A percentile compares a stretch with the other conserved stretches of the same genome.
Evolutionary conservation across 2,329 filamentous ascomycete genomes (phyloP).

Genomic region (Fusarium sp.): DNA sequence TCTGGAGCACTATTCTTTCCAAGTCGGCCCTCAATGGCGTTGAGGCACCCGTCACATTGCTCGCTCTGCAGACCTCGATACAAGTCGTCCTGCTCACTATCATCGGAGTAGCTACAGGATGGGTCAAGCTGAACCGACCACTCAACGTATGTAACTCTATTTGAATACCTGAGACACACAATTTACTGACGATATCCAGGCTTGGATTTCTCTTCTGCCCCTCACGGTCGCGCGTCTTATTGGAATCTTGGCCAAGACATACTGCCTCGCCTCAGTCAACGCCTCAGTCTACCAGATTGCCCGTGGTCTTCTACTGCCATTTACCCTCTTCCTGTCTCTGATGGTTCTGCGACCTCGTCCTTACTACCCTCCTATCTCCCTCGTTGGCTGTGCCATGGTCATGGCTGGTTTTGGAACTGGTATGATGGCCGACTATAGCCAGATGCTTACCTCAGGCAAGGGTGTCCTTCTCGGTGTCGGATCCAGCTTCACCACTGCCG

Average conservation of each 20-base stretch:
- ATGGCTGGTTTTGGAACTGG: slow-evolving; percentile 48
- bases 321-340: slow-evolving; percentile 47
- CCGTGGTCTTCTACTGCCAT: slow-evolving; percentile 45
- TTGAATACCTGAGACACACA: background rate
- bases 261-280: slow-evolving; percentile 48
- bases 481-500: slow-evolving; percentile 47
- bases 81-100: slow-evolving; percentile 43
- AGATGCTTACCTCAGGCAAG: slow-evolving; percentile 48
- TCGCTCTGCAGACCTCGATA: slow-evolving; percentile 46
- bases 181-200: slow-evolving; percentile 22
- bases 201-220: slow-evolving; percentile 45
- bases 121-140: slow-evolving; percentile 44
- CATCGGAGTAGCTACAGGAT: slow-evolving; percentile 45
- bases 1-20: slow-evolving; percentile 48
- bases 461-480: slow-evolving; percentile 46
- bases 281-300: slow-evolving; percentile 49
- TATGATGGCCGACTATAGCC: slow-evolving; percentile 48
- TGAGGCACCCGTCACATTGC: slow-evolving; percentile 46
- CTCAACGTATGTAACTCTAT: slow-evolving; percentile 32
- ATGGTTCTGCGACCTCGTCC: slow-evolving; percentile 47
- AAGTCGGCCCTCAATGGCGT: slow-evolving; percentile 48
- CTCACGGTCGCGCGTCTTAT: slow-evolving; percentile 46
- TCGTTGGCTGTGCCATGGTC: slow-evolving; percentile 47
- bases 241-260: slow-evolving; percentile 48
- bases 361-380: slow-evolving; percentile 47